Conservation (phyloP, 192 early-diverging fungal species). For the Lobosporangium transversale region DNA sequence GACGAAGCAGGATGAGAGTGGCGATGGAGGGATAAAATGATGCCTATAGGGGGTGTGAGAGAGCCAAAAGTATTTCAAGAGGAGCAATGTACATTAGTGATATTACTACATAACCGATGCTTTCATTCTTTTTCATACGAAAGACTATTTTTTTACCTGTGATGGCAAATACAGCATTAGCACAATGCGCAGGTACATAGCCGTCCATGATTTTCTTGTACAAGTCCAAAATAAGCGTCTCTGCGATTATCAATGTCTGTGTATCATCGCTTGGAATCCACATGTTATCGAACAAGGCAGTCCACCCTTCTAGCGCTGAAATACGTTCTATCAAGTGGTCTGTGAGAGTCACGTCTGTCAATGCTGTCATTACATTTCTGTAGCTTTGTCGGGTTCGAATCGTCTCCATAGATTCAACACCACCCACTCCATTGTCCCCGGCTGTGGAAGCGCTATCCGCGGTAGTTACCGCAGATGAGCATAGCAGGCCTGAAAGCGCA, state of each 20-base stretch:
- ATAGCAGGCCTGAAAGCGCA: constrained; percentile 50
- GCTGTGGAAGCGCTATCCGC: not conserved
- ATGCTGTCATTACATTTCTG: constrained; percentile 56
- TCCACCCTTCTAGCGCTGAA: constrained; percentile 54
- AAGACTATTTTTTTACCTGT: constrained; percentile 34
- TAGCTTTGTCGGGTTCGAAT: constrained; percentile 51
- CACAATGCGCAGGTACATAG: constrained; percentile 47
- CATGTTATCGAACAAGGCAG: constrained; percentile 55
- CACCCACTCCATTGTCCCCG: not conserved
- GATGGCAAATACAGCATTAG: constrained; percentile 54
- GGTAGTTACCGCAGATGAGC: constrained; percentile 10
- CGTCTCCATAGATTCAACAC: constrained; percentile 12
- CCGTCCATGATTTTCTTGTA: constrained; percentile 49
- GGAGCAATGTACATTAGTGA: too few species aligned
- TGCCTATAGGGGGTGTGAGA: too few species aligned
- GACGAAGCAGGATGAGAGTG: constrained; percentile 35
- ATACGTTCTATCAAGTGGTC: constrained; percentile 64
- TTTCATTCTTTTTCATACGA: too few species aligned
- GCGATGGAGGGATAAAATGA: constrained; percentile 31
- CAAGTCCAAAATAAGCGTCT: constrained; percentile 46
- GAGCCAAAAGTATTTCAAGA: too few species aligned
- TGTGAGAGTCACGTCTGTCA: constrained; percentile 60
- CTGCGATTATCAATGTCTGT: constrained; percentile 19
- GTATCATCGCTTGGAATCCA: constrained; percentile 35
- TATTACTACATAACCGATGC: too few species aligned